These are phyloP conservation scores for Ascochyta viciae-villosae DNA, from an alignment of 2,329 filamentous ascomycete species.

Conservation along the genomic window DNA sequence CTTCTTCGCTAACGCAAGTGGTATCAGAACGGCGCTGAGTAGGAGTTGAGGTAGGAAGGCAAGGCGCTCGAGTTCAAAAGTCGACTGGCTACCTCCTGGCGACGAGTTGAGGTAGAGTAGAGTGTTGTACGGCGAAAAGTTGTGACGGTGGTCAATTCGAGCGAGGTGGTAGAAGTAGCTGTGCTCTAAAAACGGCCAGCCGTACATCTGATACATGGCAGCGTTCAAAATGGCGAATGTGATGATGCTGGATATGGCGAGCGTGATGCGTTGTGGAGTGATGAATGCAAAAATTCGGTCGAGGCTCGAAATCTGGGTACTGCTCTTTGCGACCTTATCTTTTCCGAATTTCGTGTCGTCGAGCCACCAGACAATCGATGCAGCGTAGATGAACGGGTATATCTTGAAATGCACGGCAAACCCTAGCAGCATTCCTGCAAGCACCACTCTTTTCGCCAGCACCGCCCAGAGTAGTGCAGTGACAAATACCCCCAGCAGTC, in stretches of 20 bases:
- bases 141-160: slow-evolving; percentile 94
- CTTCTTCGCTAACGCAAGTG: slow-evolving; percentile 77
- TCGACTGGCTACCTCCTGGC: slow-evolving; percentile 28
- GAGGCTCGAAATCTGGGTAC: slow-evolving; percentile 28
- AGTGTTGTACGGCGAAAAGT: slow-evolving; percentile 96
- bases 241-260: slow-evolving; percentile 70
- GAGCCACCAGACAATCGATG: slow-evolving; percentile 81
- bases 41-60: slow-evolving; percentile 89
- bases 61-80: slow-evolving; percentile 71
- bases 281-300: slow-evolving; percentile 32
- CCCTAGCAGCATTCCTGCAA: slow-evolving; percentile 80
- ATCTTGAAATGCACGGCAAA: slow-evolving; percentile 97
- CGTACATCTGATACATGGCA: slow-evolving; percentile 79
- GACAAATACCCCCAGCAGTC: slow-evolving; percentile 83
- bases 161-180: slow-evolving; percentile 93
- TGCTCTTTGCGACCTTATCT: slow-evolving; percentile 6
- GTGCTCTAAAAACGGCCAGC: slow-evolving; percentile 80
- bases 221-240: slow-evolving; percentile 79
- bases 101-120: slow-evolving; percentile 87
- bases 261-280: slow-evolving; percentile 57
- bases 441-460: slow-evolving; percentile 63
- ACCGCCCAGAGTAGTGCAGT: slow-evolving; percentile 85
- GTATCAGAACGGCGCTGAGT: slow-evolving; percentile 78
- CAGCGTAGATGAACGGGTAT: slow-evolving; percentile 95
- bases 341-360: slow-evolving; percentile 58